Evolutionary conservation across 768 basidiomycete genomes (phyloP).

Genomic region (Termitomyces sp.): DNA sequence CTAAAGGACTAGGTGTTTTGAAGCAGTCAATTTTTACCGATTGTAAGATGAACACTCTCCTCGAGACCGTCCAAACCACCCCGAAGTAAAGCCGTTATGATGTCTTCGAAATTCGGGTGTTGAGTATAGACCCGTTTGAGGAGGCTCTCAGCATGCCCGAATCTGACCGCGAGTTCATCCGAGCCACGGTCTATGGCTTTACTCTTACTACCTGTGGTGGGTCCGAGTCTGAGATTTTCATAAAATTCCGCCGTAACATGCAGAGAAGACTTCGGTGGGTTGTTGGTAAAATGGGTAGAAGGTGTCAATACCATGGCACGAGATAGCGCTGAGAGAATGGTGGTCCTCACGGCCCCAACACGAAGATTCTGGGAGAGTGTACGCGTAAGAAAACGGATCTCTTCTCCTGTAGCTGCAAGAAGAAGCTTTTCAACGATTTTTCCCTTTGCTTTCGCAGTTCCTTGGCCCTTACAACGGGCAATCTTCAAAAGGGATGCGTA

Average conservation of each 20-base stretch:
- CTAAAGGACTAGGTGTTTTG: background rate
- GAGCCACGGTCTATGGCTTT: slow-evolving; percentile 24
- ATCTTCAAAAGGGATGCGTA: slow-evolving; percentile 69
- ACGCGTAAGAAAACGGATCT: slow-evolving; percentile 78
- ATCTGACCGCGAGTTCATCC: slow-evolving; percentile 37
- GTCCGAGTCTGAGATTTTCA: slow-evolving; percentile 14
- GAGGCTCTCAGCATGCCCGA: slow-evolving; percentile 56
- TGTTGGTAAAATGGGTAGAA: slow-evolving; percentile 22
- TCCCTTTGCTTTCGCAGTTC: slow-evolving; percentile 74
- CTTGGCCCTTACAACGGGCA: slow-evolving; percentile 64
- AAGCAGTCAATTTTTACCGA: slow-evolving; percentile 47
- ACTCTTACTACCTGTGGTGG: slow-evolving; percentile 13
- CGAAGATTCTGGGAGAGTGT: slow-evolving; percentile 73
- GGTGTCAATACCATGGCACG: slow-evolving; percentile 69
- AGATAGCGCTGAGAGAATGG: slow-evolving; percentile 77
- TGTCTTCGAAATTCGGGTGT: slow-evolving; percentile 75
- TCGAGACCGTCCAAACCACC: slow-evolving; percentile 58
- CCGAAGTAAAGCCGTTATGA: slow-evolving; percentile 57
- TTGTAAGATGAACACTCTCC: slow-evolving; percentile 57
- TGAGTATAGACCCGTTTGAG: slow-evolving; percentile 72
- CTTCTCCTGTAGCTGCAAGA: slow-evolving; percentile 83
- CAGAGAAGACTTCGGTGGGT: slow-evolving; percentile 13
- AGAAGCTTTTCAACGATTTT: slow-evolving; percentile 77
- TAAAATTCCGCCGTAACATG: slow-evolving; percentile 25
- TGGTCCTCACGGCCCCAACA: slow-evolving; percentile 85